These are phyloP conservation scores for Gnomoniopsis smithogilvyi DNA, from an alignment of 2,329 filamentous ascomycete species.

Conservation along the genomic window DNA sequence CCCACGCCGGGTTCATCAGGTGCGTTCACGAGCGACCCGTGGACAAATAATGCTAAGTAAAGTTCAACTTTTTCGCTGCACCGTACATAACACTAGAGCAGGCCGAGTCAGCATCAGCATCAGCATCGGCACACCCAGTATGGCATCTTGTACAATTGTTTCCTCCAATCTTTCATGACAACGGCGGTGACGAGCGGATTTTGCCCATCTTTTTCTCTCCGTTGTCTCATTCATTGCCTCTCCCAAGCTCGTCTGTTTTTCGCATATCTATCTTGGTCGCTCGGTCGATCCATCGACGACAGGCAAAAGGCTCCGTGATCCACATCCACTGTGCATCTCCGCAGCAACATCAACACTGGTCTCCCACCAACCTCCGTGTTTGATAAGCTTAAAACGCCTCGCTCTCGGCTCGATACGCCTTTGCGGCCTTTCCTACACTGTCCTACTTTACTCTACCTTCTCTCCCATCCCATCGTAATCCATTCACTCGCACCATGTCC, in stretches of 20 bases:
- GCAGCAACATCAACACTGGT: neutral
- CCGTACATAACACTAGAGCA: neutral
- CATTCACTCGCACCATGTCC: constrained; percentile 23
- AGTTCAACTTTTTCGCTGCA: neutral
- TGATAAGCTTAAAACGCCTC: constrained; percentile 12
- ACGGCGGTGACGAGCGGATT: constrained; percentile 5
- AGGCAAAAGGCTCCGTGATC: neutral
- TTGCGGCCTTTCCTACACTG: neutral
- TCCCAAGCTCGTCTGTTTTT: neutral
- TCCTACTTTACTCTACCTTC: neutral
- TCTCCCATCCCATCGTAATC: neutral
- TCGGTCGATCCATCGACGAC: neutral
- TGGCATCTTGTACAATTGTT: neutral
- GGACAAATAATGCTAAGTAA: neutral
- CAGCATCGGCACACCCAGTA: neutral
- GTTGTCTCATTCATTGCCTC: too few species aligned
- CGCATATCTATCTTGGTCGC: neutral
- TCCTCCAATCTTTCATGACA: neutral
- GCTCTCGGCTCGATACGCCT: constrained; percentile 1
- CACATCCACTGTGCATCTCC: constrained; percentile 1
- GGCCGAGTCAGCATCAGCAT: neutral
- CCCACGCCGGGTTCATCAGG: neutral
- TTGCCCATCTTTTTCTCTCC: neutral
- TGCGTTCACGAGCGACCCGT: neutral
- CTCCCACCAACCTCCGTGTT: neutral